Base-by-base conservation (phyloP, 805 yeast species). In the Saturnispora halmiae region DNA sequence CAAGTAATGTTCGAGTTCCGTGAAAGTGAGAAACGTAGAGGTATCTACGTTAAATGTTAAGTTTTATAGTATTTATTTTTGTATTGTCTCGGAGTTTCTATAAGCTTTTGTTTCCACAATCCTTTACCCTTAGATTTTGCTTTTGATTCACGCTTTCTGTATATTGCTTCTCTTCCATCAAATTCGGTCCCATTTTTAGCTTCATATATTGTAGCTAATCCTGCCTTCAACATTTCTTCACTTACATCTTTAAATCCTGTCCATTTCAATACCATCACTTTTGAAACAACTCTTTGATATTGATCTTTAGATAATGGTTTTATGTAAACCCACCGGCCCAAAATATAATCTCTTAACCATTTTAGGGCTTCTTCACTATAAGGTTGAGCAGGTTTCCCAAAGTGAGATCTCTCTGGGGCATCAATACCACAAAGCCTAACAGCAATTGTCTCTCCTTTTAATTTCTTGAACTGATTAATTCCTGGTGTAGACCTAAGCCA, bases 1-100 rank as follows among this genome's bases (percentile, higher is more conserved):
- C 97, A 90, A 59, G 81, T 87, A 15, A 92, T 92, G 97, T 88
- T 87, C 63, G 97, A 92, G 60, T 62, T 83, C 44, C 72, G 99
- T 51, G 94, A 86, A 56, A 64, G 77, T 20, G 99, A 92, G 58
- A 79, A 74, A 55, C 73, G 97, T 52, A 67, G 72, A 31, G 96
- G 96, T 2, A 71, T 90, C 14, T 76, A 82, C 55, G 76, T 87
- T 25, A 78, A 83, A 56, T 92, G 96, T 56, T 82, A 51, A 36
- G 4, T n/a, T n/a, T n/a, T n/a, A n/a, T n/a, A 6, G 16, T 16
- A 4, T 31, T 29, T 6, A 29, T 15, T 7, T 16, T 88, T 88
- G 59, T 71, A 88, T 54, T 81, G 79, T 3, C 92, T 87, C 0
- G 97, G 96, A 4, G 94, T 80, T 38, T 75, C 67, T 32, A 61